Base-by-base conservation (phyloP, 169 alveolate species). In the Babesia bigemina region DNA sequence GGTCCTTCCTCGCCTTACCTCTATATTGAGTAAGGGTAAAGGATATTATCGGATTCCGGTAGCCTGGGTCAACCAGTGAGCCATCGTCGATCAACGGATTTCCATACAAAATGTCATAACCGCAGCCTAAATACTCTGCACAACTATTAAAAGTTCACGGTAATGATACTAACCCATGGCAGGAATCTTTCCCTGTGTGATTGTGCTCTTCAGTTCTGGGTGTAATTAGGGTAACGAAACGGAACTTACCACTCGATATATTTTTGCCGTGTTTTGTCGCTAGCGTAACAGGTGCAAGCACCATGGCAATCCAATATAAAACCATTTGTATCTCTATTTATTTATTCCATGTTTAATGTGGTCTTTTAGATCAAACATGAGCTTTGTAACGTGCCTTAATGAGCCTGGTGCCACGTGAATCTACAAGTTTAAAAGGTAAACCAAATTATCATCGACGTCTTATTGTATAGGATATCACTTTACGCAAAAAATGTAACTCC, bases 61-160 rank as follows among this genome's bases (percentile, higher is more conserved):
- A 86, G 6, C 96, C 96, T 21, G 96, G 96, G 73, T 92, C 96
- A 1, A 91, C 90, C 63, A 86, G 85, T 44, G 90, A 47, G 8
- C 65, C 76, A 12, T 92, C 85, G 56, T 92, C 96, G n/a, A 91
- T 92, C 49, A 88, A 74, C 21, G 96, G 96, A 62, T 91, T 92
- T 4, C 96, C 96, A 69, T 74, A 82, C 55, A 92, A 70, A 48
- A 79, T 73, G 52, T 92, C 95, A 76, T 92, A 92, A n/a, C 96
- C 96, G 33, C 85, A 75, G 13, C 96, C 96, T 8, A 92, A 75
- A 70, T 88, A 92, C 52, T 84, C 93, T 86, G 70, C 16, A 65
- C 57, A 39, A 0, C 8, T 24, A 56, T 24, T 49, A 52, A 29
- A 60, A 6, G 71, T n/a, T 21, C 3, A n/a, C 10, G 19, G 16